Evolutionary conservation across 2,329 filamentous ascomycete species (phyloP), one percentile per base, ranked within the genome.

Genomic region (Trichoderma breve): DNA sequence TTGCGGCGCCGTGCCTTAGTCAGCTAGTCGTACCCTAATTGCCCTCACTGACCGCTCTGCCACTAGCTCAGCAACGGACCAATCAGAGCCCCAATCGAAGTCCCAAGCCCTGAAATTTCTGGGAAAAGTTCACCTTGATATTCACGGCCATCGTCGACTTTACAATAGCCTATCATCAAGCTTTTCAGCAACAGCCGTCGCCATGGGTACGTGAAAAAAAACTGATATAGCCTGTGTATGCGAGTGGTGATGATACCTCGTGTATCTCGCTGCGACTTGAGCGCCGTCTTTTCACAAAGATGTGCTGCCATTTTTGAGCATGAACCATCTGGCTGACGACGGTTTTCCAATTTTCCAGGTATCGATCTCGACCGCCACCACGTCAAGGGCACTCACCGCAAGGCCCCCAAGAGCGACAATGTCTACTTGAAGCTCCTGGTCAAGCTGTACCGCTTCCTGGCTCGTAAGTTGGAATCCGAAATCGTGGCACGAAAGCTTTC

Each of bases 401-500:
- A 93, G 90, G 94, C 93, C 79, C 93, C 95, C 82, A 98, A 98
- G 93, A 97, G 93, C 88, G 93, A 97, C 88, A 97, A 98, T 90
- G 93, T 95, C 82, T 97, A 98, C 87, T 89, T 97, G 80, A 95
- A 95, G 90, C 91, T 98, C 84, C 89, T 98, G 84, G 95, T 98
- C 86, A 98, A 98, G 92, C 92, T 97, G 71, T 97, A 97, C 90
- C 93, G 93, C 89, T 97, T 97, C 90, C 87, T 97, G 84, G 91
- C 94, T 82, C 93, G 94, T 97, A 93, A 86, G 92, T 91, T 75
- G n/a, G 21, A n/a, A 21, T 30, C 21, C 32, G 21, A 7, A 3
- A 53, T 3, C 3, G n/a, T 6, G 11, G 30, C n/a, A 61, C 32
- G 2, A 18, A 32, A 26, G 47, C 34, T 66, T 55, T 12, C 6